phyloP scores from a whole-genome alignment of 257 asterid species.

The Cordia subcordata region DNA sequence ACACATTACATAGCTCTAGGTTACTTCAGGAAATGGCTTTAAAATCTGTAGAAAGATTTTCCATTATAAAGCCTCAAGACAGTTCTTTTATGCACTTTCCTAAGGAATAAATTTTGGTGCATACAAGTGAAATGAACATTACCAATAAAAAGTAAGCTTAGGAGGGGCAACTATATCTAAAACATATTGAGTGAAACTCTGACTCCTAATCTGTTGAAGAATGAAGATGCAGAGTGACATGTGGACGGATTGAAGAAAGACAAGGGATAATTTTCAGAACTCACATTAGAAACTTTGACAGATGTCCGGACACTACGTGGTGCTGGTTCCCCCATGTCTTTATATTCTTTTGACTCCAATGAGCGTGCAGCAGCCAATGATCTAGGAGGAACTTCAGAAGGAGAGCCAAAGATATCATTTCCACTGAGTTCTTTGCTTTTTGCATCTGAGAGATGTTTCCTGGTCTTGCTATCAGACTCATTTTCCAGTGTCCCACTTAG shows the following conservation, averaged over 20 bases:
- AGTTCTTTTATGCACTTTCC: too few relatives aligned
- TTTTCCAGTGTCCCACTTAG: slow-evolving; percentile 76
- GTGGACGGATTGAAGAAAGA: neutral
- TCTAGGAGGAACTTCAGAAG: slow-evolving; percentile 58
- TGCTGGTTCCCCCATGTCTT: slow-evolving; percentile 68
- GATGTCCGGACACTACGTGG: slow-evolving; percentile 80
- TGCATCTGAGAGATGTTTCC: slow-evolving; percentile 70
- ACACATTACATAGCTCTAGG: too few relatives aligned
- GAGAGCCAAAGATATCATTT: slow-evolving; percentile 85
- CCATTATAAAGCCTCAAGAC: too few relatives aligned
- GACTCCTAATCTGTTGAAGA: neutral
- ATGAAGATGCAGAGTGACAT: neutral
- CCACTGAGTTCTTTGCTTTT: slow-evolving; percentile 86
- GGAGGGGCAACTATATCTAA: too few relatives aligned
- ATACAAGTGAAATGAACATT: too few relatives aligned
- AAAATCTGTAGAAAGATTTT: too few relatives aligned
- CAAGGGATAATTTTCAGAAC: slow-evolving; percentile 19
- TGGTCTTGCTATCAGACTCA: slow-evolving; percentile 47
- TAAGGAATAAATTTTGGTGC: too few relatives aligned
- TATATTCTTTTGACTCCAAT: slow-evolving; percentile 52
- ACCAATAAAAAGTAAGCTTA: too few relatives aligned
- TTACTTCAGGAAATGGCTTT: too few relatives aligned
- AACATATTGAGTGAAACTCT: too few relatives aligned
- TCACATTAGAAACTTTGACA: slow-evolving; percentile 86
- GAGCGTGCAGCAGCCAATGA: slow-evolving; percentile 55